A percentile compares a stretch with the other conserved stretches of the same genome.
These are phyloP conservation scores for Amaranthus hypochondriacus DNA, from an alignment of 148 eudicot genomes.

Conservation along the genomic window DNA sequence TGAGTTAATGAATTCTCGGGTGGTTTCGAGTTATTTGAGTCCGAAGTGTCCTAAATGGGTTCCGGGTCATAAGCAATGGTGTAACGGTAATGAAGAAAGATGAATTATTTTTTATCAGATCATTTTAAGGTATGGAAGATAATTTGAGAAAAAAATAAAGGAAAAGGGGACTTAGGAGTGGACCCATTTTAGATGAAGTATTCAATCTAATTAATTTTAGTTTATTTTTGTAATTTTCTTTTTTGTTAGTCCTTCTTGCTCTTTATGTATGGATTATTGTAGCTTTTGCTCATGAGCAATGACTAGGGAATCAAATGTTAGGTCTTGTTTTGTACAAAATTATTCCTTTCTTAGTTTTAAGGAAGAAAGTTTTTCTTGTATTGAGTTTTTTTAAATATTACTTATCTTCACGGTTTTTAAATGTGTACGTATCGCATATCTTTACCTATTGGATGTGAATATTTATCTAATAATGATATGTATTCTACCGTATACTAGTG, in stretches of 20 bases:
- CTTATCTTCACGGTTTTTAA: neutral
- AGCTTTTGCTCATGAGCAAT: constrained; percentile 27
- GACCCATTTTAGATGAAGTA: constrained; percentile 19
- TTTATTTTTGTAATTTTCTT: neutral
- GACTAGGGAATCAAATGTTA: constrained; percentile 31
- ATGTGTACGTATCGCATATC: too few species aligned
- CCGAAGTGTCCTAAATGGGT: constrained; percentile 91
- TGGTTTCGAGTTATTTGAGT: constrained; percentile 51
- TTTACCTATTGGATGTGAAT: neutral
- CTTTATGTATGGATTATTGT: constrained; percentile 28
- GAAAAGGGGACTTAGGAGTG: too few species aligned
- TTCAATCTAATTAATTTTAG: constrained; percentile 6
- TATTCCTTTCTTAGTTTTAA: constrained; percentile 23
- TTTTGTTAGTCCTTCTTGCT: neutral
- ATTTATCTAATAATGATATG: too few species aligned
- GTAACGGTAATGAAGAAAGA: constrained; percentile 39
- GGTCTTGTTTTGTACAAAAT: constrained; percentile 45
- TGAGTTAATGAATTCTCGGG: constrained; percentile 70
- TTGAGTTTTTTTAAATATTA: neutral
- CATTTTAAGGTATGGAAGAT: too few species aligned
- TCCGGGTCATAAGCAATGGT: constrained; percentile 79
- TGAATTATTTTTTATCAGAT: neutral
- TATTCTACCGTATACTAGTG: too few species aligned
- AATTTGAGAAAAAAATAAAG: too few species aligned
- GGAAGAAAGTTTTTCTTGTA: constrained; percentile 16